Evolutionary conservation across 345 rosid species (phyloP).

Genomic region (Moringa oleifera): DNA sequence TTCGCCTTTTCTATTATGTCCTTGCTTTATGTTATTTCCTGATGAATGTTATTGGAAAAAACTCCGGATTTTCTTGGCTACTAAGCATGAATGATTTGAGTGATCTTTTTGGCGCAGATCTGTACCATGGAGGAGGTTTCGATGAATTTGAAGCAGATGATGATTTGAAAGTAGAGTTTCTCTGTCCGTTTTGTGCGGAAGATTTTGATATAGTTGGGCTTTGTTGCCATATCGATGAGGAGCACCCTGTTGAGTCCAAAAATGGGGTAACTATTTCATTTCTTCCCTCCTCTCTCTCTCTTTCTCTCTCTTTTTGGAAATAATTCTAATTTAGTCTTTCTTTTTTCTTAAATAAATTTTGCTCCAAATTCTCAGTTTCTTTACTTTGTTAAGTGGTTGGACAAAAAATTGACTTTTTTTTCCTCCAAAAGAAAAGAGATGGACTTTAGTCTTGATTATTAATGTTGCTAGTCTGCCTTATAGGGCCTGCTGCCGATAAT

Average conservation of each 20-base stretch:
- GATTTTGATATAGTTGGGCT: slow-evolving; percentile 84
- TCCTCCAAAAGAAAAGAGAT: background rate
- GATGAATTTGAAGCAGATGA: slow-evolving; percentile 60
- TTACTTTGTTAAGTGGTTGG: background rate
- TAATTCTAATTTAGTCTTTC: no score
- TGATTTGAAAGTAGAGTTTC: slow-evolving; percentile 54
- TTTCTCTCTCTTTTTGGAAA: background rate
- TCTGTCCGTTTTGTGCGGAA: slow-evolving; percentile 80
- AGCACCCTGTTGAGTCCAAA: slow-evolving; percentile 79
- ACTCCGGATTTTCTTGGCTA: background rate
- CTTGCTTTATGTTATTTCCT: background rate
- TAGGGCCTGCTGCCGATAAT: no score
- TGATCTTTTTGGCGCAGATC: slow-evolving; percentile 26
- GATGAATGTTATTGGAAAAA: background rate
- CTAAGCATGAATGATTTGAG: no score
- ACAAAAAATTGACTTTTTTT: background rate
- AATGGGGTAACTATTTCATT: slow-evolving; percentile 50
- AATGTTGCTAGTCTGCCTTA: background rate
- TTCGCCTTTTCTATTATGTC: background rate
- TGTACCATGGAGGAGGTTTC: slow-evolving; percentile 40
- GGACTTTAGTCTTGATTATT: no score
- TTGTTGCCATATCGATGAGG: slow-evolving; percentile 84
- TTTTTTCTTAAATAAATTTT: no score
- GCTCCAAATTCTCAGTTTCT: background rate
- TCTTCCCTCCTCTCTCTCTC: background rate